Percentiles rank a stretch among this genome's conserved stretches.
Conservation (phyloP, 106 monocot genomes). For the Narthecium ossifragum region DNA sequence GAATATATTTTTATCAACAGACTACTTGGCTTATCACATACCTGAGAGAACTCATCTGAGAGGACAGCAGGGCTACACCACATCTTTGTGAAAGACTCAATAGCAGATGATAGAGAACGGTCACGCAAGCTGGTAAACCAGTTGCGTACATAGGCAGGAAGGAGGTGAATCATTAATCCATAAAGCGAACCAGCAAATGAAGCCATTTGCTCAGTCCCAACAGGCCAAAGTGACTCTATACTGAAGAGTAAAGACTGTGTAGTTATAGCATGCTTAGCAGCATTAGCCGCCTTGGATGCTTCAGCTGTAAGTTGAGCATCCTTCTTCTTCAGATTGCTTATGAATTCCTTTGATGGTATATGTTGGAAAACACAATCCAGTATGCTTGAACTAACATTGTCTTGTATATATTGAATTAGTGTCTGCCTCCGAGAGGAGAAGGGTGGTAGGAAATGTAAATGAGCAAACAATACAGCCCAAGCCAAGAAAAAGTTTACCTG, state of each 20-base stretch:
- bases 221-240: conserved; percentile 73
- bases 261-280: conserved; percentile 56
- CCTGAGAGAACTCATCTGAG: conserved; percentile 86
- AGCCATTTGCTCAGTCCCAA: conserved; percentile 66
- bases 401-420: conserved; percentile 65
- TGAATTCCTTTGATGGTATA: conserved; percentile 57
- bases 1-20: too few species aligned
- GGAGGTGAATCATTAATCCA: conserved; percentile 81
- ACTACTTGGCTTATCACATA: too few species aligned
- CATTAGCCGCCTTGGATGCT: conserved; percentile 62
- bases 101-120: conserved; percentile 55
- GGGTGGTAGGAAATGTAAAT: conserved; percentile 59
- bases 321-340: conserved; percentile 56
- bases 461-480: conserved; percentile 75
- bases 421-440: conserved; percentile 57
- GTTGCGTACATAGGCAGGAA: conserved; percentile 90
- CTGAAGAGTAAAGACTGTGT: conserved; percentile 39
- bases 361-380: conserved; percentile 86
- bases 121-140: conserved; percentile 91
- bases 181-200: conserved; percentile 77
- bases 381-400: conserved; percentile 62
- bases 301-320: conserved; percentile 54
- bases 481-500: conserved; percentile 83
- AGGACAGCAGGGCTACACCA: conserved; percentile 96
- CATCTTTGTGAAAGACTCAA: conserved; percentile 74